These are phyloP conservation scores for Globisporangium irregulare DNA, from an alignment of 352 stramenopile genomes.

Conservation along the genomic window DNA sequence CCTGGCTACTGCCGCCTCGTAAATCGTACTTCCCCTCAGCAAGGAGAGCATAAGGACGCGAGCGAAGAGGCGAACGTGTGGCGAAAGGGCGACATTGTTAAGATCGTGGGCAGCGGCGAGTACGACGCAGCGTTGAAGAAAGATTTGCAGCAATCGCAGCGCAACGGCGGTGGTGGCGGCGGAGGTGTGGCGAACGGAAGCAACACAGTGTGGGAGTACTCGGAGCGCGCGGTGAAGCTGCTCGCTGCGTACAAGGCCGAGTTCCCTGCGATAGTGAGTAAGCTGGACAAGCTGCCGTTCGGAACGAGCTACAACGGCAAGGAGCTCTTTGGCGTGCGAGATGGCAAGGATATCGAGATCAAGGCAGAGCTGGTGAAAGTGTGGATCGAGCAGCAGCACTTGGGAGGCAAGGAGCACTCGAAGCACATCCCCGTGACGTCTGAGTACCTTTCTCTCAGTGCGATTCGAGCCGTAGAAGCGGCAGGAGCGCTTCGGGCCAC, in stretches of 20 bases:
- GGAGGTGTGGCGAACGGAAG: not conserved
- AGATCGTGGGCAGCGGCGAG: constrained; percentile 87
- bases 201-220: constrained; percentile 95
- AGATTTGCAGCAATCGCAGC: not conserved
- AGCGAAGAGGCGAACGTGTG: constrained; percentile 67
- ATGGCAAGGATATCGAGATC: constrained; percentile 50
- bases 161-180: not conserved
- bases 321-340: constrained; percentile 81
- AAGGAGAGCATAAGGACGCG: constrained; percentile 9
- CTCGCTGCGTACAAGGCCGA: constrained; percentile 91
- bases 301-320: constrained; percentile 87
- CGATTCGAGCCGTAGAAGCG: constrained; percentile 92
- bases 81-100: constrained; percentile 89
- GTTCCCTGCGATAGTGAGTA: constrained; percentile 93
- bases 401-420: constrained; percentile 81
- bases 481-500: constrained; percentile 62
- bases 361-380: constrained; percentile 83
- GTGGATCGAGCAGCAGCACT: constrained; percentile 92
- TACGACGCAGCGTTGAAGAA: constrained; percentile 32
- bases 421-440: constrained; percentile 92
- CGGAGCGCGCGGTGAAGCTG: constrained; percentile 92
- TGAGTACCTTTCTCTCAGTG: constrained; percentile 90
- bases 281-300: constrained; percentile 86
- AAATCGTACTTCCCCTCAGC: constrained; percentile 19
- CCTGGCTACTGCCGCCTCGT: constrained; percentile 91